A percentile compares a stretch with the other conserved stretches of the same genome.
These are phyloP conservation scores for Akanthomyces muscarius DNA, from an alignment of 2,329 filamentous ascomycete species.

Conservation along the genomic window DNA sequence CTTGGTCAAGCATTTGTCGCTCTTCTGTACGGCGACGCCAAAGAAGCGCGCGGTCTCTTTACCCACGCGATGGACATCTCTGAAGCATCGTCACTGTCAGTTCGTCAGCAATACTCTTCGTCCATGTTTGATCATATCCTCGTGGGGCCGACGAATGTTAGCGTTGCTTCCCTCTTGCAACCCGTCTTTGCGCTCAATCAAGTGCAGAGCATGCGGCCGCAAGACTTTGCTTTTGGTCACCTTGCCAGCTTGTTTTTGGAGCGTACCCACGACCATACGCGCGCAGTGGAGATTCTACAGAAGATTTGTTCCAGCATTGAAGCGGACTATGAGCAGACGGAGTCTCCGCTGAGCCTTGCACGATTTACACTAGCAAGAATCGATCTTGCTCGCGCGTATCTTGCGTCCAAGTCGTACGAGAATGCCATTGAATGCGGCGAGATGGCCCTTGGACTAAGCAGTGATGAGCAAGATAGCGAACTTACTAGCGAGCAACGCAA, in stretches of 20 bases:
- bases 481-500: slow-evolving; percentile 61
- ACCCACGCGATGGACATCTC: slow-evolving; percentile 93
- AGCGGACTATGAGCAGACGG: slow-evolving; percentile 76
- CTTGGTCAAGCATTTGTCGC: slow-evolving; percentile 87
- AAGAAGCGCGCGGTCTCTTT: slow-evolving; percentile 80
- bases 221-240: slow-evolving; percentile 70
- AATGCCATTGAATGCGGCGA: slow-evolving; percentile 76
- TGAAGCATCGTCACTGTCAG: slow-evolving; percentile 67
- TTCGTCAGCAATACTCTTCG: slow-evolving; percentile 73
- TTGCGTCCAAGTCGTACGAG: slow-evolving; percentile 63
- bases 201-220: slow-evolving; percentile 65
- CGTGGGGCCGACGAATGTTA: slow-evolving; percentile 47
- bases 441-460: slow-evolving; percentile 72
- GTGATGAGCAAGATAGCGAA: slow-evolving; percentile 65
- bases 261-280: slow-evolving; percentile 64
- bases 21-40: slow-evolving; percentile 65
- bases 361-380: slow-evolving; percentile 79
- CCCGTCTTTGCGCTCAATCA: slow-evolving; percentile 88
- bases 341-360: slow-evolving; percentile 69
- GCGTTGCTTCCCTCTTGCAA: slow-evolving; percentile 66
- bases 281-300: slow-evolving; percentile 61
- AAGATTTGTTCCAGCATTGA: slow-evolving; percentile 68
- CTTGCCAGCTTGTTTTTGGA: slow-evolving; percentile 79
- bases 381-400: slow-evolving; percentile 78
- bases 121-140: slow-evolving; percentile 80